phyloP scores from a whole-genome alignment of 306 rosid species.

The Boehmeria nivea region DNA sequence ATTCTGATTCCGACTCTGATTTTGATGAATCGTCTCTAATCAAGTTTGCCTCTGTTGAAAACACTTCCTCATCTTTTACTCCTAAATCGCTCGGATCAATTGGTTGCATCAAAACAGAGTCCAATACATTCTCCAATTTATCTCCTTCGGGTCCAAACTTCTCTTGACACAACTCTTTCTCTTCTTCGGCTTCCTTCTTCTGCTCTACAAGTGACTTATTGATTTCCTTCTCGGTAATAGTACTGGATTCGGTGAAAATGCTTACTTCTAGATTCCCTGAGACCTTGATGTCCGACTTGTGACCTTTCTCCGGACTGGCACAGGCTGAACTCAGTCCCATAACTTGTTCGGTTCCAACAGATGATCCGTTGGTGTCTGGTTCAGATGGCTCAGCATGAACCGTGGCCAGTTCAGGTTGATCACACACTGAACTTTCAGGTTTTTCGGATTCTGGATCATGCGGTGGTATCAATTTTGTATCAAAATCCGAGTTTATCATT shows the following conservation, averaged over 20 bases:
- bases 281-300: constrained; percentile 7
- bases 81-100: constrained; percentile 10
- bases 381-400: constrained; percentile 23
- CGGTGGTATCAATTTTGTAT: constrained; percentile 19
- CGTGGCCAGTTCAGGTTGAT: constrained; percentile 27
- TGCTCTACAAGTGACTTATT: constrained; percentile 24
- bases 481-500: constrained; percentile 12
- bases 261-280: background rate
- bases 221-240: constrained; percentile 21
- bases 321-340: constrained; percentile 6
- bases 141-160: constrained; percentile 16
- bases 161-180: background rate
- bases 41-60: constrained; percentile 17
- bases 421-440: constrained; percentile 7
- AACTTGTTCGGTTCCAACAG: constrained; percentile 17
- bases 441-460: constrained; percentile 32
- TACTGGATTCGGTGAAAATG: constrained; percentile 9
- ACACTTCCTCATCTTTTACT: constrained; percentile 10
- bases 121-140: constrained; percentile 17
- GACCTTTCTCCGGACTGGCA: constrained; percentile 3
- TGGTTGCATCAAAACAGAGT: constrained; percentile 6
- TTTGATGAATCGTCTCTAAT: constrained; percentile 20
- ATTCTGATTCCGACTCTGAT: constrained; percentile 5
- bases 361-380: constrained; percentile 18
- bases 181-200: constrained; percentile 23